Percentiles rank a stretch among this genome's conserved stretches.
Conservation (phyloP, 2,329 filamentous ascomycete species). For the Fusarium abutilonis region DNA sequence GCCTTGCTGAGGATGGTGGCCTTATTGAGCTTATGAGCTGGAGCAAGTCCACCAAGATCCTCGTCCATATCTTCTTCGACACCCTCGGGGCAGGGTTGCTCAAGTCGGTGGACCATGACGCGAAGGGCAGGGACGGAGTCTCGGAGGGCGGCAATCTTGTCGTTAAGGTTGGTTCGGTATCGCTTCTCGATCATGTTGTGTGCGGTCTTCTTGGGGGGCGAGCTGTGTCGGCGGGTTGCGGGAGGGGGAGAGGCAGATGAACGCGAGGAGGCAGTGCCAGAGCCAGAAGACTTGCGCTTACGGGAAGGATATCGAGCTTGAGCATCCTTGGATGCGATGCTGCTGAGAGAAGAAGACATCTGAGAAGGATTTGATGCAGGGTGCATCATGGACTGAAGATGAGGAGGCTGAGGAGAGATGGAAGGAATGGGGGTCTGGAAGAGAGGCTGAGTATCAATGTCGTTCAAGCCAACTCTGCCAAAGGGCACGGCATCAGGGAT, state of each 20-base stretch:
- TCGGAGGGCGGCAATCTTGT: conserved; percentile 89
- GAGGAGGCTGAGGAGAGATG: conserved; percentile 42
- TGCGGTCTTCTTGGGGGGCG: conserved; percentile 79
- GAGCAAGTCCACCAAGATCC: conserved; percentile 75
- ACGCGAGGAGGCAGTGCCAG: conserved; percentile 44
- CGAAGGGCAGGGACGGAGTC: conserved; percentile 89
- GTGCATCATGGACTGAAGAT: conserved; percentile 39
- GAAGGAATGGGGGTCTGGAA: conserved; percentile 44
- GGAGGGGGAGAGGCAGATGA: conserved; percentile 55
- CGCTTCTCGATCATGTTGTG: conserved; percentile 98
- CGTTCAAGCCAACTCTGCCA: conserved; percentile 43
- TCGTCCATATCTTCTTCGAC: conserved; percentile 72
- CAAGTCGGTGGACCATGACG: conserved; percentile 69
- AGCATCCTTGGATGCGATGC: conserved; percentile 35
- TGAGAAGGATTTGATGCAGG: conserved; percentile 32
- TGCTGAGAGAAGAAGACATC: conserved; percentile 29
- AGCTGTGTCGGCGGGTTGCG: conserved; percentile 44
- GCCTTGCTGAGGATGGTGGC: conserved; percentile 71
- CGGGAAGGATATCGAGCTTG: conserved; percentile 43
- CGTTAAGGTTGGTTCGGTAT: conserved; percentile 92
- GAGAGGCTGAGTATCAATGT: conserved; percentile 44
- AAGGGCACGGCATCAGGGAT: conserved; percentile 44
- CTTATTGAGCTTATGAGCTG: conserved; percentile 92
- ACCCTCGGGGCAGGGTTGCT: conserved; percentile 70
- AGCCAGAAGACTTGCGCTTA: conserved; percentile 49